These are phyloP conservation scores for Endocalyx cinctus DNA, from an alignment of 2,329 filamentous ascomycete genomes.

Conservation along the genomic window DNA sequence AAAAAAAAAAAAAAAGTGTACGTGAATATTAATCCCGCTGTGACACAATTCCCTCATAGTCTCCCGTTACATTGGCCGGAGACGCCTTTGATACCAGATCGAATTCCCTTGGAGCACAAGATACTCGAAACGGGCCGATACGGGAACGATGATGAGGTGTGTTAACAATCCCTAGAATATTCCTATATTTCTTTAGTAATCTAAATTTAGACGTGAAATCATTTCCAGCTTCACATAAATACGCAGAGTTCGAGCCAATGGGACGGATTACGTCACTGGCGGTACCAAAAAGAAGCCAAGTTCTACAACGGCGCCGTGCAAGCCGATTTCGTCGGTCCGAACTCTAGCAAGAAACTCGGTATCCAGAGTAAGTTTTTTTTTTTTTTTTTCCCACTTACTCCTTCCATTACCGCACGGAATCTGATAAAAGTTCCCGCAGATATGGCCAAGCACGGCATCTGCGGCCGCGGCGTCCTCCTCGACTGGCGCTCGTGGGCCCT, in stretches of 20 bases:
- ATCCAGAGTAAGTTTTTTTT: slow-evolving; percentile 30
- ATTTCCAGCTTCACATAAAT: slow-evolving; percentile 1
- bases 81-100: neutral
- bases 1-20: neutral
- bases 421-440: neutral
- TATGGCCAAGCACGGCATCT: slow-evolving; percentile 4
- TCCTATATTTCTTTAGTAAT: neutral
- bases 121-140: neutral
- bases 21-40: neutral
- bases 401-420: neutral
- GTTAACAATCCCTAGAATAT: neutral
- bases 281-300: slow-evolving; percentile 25
- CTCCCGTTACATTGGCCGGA: slow-evolving; percentile 1
- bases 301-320: slow-evolving; percentile 42
- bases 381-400: too few species aligned
- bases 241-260: slow-evolving; percentile 34
- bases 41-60: neutral
- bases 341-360: slow-evolving; percentile 38
- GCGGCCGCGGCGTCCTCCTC: slow-evolving; percentile 45
- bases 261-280: slow-evolving; percentile 47
- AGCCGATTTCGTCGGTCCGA: slow-evolving; percentile 38
- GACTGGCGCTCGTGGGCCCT: slow-evolving; percentile 44
- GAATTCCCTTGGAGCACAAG: neutral
- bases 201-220: neutral
- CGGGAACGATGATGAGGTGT: slow-evolving; percentile 1